A percentile compares a stretch with the other conserved stretches of the same genome.
phyloP scores from a whole-genome alignment of 1,139 yeast species.

The Geotrichum restrictum region DNA sequence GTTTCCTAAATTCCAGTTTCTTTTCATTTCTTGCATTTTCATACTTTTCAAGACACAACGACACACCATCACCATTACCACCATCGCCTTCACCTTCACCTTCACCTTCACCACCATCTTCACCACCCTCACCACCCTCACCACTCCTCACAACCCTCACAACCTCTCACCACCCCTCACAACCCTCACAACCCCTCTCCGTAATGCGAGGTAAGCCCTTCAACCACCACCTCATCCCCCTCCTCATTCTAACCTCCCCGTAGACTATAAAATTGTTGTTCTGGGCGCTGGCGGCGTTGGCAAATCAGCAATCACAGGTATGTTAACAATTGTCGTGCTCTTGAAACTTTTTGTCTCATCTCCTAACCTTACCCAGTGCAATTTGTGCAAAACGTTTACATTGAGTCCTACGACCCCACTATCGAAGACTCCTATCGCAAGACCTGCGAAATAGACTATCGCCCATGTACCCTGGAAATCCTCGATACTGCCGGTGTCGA shows the following conservation, averaged over 20 bases:
- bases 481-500: conserved; percentile 49
- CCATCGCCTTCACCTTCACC: too few relatives aligned
- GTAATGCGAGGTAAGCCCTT: conserved; percentile 12
- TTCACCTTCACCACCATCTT: too few relatives aligned
- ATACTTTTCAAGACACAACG: too few relatives aligned
- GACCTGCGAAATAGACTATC: conserved; percentile 39
- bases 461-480: conserved; percentile 42
- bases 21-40: not conserved
- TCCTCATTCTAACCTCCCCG: not conserved
- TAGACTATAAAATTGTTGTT: conserved; percentile 72
- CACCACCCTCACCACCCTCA: not conserved
- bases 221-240: not conserved
- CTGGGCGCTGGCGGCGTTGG: conserved; percentile 99
- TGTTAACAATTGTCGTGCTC: conserved; percentile 33
- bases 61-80: too few relatives aligned
- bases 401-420: conserved; percentile 94
- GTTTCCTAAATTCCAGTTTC: not conserved
- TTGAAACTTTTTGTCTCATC: not conserved
- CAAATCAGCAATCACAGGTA: conserved; percentile 76
- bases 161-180: not conserved
- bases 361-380: conserved; percentile 27
- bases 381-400: conserved; percentile 47
- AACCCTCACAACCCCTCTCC: not conserved
- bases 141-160: not conserved
- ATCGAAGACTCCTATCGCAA: conserved; percentile 61